Evolutionary conservation across 257 asterid genomes (phyloP).

Genomic region (Fraxinus quadrangulata): DNA sequence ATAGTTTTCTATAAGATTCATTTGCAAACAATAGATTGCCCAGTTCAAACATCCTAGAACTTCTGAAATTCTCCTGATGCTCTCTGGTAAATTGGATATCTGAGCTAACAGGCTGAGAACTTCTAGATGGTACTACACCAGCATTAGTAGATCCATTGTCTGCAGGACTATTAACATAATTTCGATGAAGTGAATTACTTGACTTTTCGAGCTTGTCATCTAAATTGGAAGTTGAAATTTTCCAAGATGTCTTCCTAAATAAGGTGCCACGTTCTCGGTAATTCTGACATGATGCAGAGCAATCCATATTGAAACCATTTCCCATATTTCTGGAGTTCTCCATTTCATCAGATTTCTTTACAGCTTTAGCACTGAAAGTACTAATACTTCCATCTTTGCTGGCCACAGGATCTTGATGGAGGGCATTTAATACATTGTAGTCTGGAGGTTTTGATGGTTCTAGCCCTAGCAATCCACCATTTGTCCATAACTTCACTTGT

Average conservation of each 20-base stretch:
- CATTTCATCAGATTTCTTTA: conserved; percentile 36
- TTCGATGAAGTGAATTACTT: conserved; percentile 38
- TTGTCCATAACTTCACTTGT: conserved; percentile 82
- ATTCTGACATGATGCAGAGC: conserved; percentile 42
- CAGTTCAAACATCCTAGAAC: conserved; percentile 59
- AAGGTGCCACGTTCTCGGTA: conserved; percentile 44
- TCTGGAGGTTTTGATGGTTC: conserved; percentile 97
- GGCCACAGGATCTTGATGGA: conserved; percentile 36
- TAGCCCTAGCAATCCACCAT: conserved; percentile 96
- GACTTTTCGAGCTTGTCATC: conserved; percentile 58
- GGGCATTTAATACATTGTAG: conserved; percentile 41
- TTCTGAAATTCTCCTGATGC: conserved; percentile 45
- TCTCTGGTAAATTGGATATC: conserved; percentile 28
- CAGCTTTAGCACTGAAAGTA: conserved; percentile 29
- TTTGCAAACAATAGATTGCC: conserved; percentile 52
- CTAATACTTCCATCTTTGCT: conserved; percentile 34
- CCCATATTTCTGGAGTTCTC: conserved; percentile 36
- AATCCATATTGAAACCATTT: conserved; percentile 31
- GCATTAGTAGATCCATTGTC: conserved; percentile 33
- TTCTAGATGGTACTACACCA: conserved; percentile 34
- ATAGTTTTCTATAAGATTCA: conserved; percentile 53
- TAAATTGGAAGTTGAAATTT: conserved; percentile 73
- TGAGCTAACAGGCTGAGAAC: conserved; percentile 38
- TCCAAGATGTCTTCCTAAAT: conserved; percentile 62
- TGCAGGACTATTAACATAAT: conserved; percentile 27